phyloP scores from a whole-genome alignment of 2,329 filamentous ascomycete genomes.

The Ceratocystis variospora region DNA sequence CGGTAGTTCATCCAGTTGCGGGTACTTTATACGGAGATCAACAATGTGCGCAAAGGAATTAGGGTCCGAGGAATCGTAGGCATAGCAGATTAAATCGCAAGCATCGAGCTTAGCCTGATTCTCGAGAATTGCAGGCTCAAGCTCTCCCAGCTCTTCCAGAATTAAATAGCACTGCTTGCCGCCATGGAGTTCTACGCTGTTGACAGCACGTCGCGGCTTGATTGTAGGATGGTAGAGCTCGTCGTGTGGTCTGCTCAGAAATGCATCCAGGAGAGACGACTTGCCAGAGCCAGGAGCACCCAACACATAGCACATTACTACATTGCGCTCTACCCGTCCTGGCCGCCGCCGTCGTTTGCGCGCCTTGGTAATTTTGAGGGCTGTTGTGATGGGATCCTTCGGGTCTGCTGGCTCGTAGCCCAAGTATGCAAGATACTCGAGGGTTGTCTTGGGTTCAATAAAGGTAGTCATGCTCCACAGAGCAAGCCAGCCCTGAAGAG shows the following conservation, averaged over 20 bases:
- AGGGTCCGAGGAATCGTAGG: slow-evolving; percentile 92
- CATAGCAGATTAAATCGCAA: slow-evolving; percentile 87
- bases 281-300: slow-evolving; percentile 80
- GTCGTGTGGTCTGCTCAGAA: slow-evolving; percentile 78
- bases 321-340: slow-evolving; percentile 80
- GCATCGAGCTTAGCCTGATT: slow-evolving; percentile 81
- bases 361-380: slow-evolving; percentile 83
- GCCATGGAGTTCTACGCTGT: slow-evolving; percentile 88
- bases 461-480: slow-evolving; percentile 99
- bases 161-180: slow-evolving; percentile 97
- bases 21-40: slow-evolving; percentile 60
- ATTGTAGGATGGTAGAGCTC: slow-evolving; percentile 83
- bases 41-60: slow-evolving; percentile 92
- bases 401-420: slow-evolving; percentile 74
- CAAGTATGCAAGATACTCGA: slow-evolving; percentile 91
- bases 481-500: slow-evolving; percentile 91
- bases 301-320: slow-evolving; percentile 84
- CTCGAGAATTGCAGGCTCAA: slow-evolving; percentile 89
- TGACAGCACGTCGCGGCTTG: slow-evolving; percentile 83
- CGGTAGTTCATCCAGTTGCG: slow-evolving; percentile 76
- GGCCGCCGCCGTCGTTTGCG: slow-evolving; percentile 72
- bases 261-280: slow-evolving; percentile 77
- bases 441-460: slow-evolving; percentile 81
- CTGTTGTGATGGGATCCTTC: slow-evolving; percentile 65
- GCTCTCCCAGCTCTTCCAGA: slow-evolving; percentile 81